These are phyloP conservation scores for Aspergillus hancockii DNA, from an alignment of 495 filamentous ascomycete genomes.

Conservation along the genomic window DNA sequence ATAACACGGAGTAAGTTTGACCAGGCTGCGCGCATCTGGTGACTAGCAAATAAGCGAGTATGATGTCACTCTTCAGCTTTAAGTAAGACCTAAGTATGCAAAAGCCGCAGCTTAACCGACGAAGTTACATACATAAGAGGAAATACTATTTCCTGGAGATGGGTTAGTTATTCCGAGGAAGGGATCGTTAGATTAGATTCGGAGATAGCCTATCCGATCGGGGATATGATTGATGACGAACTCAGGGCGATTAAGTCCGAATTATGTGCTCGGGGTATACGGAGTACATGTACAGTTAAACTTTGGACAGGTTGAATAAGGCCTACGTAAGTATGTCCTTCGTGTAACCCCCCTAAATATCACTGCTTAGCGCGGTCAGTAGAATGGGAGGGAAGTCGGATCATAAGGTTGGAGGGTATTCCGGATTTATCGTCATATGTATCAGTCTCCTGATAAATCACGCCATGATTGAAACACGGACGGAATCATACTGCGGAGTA, in stretches of 20 bases:
- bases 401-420: neutral
- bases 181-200: constrained; percentile 1
- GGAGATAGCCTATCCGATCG: constrained; percentile 5
- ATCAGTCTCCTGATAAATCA: constrained; percentile 2
- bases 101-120: too few species aligned
- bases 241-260: constrained; percentile 2
- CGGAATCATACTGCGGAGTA: too few species aligned
- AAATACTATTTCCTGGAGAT: too few species aligned
- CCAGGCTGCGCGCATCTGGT: neutral
- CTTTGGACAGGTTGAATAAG: neutral
- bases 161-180: neutral
- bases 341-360: too few species aligned
- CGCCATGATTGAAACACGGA: neutral
- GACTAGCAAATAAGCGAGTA: neutral
- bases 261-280: neutral
- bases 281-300: too few species aligned
- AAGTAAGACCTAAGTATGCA: neutral
- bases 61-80: neutral
- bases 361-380: too few species aligned
- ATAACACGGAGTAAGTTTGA: too few species aligned
- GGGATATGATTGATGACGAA: neutral
- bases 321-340: neutral
- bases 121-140: too few species aligned
- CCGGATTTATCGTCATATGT: neutral
- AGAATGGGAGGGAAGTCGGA: too few species aligned